Evolutionary conservation across 139 green algal species (phyloP).

Genomic region (Closterium sp.): DNA sequence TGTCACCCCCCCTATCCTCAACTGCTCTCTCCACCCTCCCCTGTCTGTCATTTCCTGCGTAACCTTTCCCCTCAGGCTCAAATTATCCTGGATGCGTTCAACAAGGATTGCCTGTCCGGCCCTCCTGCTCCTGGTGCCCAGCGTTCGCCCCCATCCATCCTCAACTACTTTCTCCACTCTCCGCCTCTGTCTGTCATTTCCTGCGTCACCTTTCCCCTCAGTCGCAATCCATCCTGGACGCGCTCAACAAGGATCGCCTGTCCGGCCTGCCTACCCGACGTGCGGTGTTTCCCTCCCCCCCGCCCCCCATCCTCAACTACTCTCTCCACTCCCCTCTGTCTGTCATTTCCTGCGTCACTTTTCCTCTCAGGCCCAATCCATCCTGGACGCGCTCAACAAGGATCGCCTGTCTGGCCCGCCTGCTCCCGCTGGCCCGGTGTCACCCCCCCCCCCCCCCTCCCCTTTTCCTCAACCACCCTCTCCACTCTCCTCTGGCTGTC

Average conservation of each 20-base stretch:
- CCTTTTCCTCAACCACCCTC: no score
- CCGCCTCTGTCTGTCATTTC: not conserved
- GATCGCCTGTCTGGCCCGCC: not conserved
- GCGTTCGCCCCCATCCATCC: no score
- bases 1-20: no score
- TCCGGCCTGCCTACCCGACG: no score
- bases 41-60: not conserved
- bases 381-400: conserved; percentile 40
- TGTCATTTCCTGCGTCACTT: not conserved
- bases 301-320: no score
- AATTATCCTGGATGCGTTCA: conserved; percentile 20
- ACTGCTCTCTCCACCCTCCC: no score
- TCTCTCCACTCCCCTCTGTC: no score
- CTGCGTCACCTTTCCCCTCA: not conserved
- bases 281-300: no score
- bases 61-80: not conserved
- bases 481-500: not conserved
- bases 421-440: no score
- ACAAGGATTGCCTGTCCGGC: conserved; percentile 23
- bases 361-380: not conserved
- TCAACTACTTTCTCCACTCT: not conserved
- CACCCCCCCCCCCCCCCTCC: no score
- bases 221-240: conserved; percentile 10
- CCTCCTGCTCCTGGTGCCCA: not conserved
- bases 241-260: conserved; percentile 38